Base-by-base conservation (phyloP, 257 asterid species). In the Solanum habrochaites region DNA sequence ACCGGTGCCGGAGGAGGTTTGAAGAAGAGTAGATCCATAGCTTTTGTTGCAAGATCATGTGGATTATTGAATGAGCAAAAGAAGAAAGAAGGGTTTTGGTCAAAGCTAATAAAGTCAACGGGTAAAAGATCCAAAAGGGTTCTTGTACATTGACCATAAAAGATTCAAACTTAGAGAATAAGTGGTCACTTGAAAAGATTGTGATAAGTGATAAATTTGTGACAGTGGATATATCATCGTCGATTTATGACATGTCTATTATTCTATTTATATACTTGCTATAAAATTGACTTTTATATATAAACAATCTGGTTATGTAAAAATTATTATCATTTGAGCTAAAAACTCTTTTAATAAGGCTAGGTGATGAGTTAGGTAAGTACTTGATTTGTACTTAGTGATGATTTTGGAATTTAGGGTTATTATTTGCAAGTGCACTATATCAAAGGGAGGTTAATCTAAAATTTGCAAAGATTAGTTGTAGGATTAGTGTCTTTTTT, bases 31-130 rank as follows among this genome's bases (percentile, higher is more conserved):
- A 90, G 91, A 85, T 95, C 98, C 2, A 87, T 92, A 60, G 93
- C 91, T 71, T 90, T 87, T 89, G 93, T 90, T 6, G 74, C 91
- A 4, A 90, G 90, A 49, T n/a, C 31, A 81, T 88, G 23, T 32
- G 60, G 80, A 45, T 3, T 43, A 0, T 42, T 67, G 56, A 35
- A 49, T 31, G 45, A 83, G 47, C 72, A 66, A 71, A 90, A 89
- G 88, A 94, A 94, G 88, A 94, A 90, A 86, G 85, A 90, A 78
- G 94, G 98, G 83, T 95, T 95, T 85, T 95, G 97, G 98, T 90
- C 93, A 82, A 92, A 89, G 85, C 58, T 92, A 56, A 32, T 88
- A 12, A 60, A 91, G 21, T 92, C 92, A 1, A 81, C 67, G 35
- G 70, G 87, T 29, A 77, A 80, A 72, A 91, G 81, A 86, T 90